Percentiles rank a stretch among this genome's conserved stretches.
phyloP scores from a whole-genome alignment of 306 rosid species.

The Mimosa bimucronata region DNA sequence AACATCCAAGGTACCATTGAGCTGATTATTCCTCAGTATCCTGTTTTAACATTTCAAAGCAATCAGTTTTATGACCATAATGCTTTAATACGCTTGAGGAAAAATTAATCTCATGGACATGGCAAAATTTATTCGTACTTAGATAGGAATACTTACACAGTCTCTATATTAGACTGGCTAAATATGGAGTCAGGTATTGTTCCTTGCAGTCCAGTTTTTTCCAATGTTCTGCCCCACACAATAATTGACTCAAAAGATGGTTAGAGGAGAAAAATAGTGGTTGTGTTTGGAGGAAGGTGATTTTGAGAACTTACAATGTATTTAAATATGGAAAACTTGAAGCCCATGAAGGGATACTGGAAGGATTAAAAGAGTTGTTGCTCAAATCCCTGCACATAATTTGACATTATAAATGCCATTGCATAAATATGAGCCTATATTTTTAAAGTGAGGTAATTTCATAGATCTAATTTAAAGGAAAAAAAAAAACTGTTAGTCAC shows the following conservation, averaged over 20 bases:
- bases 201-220: constrained; percentile 40
- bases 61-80: constrained; percentile 20
- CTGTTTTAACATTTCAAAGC: constrained; percentile 43
- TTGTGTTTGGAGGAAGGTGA: constrained; percentile 20
- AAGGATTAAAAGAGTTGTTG: constrained; percentile 49
- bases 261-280: neutral
- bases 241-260: neutral
- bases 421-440: constrained; percentile 16
- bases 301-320: constrained; percentile 56
- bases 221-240: constrained; percentile 43
- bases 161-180: constrained; percentile 41
- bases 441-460: neutral
- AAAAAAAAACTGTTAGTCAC: neutral
- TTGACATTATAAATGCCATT: constrained; percentile 8
- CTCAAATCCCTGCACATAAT: constrained; percentile 59
- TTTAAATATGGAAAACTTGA: constrained; percentile 44
- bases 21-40: constrained; percentile 33
- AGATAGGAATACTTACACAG: constrained; percentile 43
- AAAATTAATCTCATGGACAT: neutral
- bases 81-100: constrained; percentile 8
- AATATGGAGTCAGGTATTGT: constrained; percentile 41
- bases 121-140: neutral
- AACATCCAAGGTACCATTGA: constrained; percentile 45
- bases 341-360: constrained; percentile 63
- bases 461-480: neutral